These are phyloP conservation scores for Pulveroboletus sp. DNA, from an alignment of 768 basidiomycete genomes.

Conservation along the genomic window DNA sequence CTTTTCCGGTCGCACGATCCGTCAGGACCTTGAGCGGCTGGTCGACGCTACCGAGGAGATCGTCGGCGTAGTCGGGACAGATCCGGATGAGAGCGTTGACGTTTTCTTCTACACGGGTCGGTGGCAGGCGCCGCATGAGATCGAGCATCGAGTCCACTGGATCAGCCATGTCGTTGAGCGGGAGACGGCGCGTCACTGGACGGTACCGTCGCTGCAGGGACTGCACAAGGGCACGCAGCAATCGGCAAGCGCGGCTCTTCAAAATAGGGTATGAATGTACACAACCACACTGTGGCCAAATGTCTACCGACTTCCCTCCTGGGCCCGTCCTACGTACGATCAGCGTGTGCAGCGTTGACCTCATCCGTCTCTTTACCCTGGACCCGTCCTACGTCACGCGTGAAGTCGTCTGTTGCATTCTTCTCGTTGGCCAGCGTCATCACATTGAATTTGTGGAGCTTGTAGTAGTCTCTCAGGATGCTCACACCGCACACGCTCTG, in stretches of 20 bases:
- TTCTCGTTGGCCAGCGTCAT: constrained; percentile 61
- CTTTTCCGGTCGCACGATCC: constrained; percentile 76
- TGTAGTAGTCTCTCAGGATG: constrained; percentile 68
- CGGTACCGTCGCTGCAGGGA: not conserved
- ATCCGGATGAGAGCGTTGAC: constrained; percentile 75
- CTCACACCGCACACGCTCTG: constrained; percentile 76
- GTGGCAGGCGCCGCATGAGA: constrained; percentile 93
- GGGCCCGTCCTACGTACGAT: not conserved
- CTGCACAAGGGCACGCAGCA: not conserved
- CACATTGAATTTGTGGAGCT: constrained; percentile 72
- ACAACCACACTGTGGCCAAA: no score
- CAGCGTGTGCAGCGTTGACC: not conserved
- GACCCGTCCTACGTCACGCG: constrained; percentile 31
- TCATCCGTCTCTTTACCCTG: constrained; percentile 15
- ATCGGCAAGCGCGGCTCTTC: not conserved
- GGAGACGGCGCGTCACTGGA: not conserved
- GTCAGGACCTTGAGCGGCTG: constrained; percentile 81
- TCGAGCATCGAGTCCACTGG: constrained; percentile 91
- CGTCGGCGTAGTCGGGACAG: constrained; percentile 91
- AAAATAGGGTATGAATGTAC: no score
- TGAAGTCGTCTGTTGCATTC: constrained; percentile 35
- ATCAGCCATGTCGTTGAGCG: constrained; percentile 51
- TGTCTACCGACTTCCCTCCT: not conserved
- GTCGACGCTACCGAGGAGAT: constrained; percentile 91
- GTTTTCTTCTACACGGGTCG: constrained; percentile 83